A percentile compares a stretch with the other conserved stretches of the same genome.
Conservation (phyloP, 306 rosid genomes). For the Arachis hypogaea region DNA sequence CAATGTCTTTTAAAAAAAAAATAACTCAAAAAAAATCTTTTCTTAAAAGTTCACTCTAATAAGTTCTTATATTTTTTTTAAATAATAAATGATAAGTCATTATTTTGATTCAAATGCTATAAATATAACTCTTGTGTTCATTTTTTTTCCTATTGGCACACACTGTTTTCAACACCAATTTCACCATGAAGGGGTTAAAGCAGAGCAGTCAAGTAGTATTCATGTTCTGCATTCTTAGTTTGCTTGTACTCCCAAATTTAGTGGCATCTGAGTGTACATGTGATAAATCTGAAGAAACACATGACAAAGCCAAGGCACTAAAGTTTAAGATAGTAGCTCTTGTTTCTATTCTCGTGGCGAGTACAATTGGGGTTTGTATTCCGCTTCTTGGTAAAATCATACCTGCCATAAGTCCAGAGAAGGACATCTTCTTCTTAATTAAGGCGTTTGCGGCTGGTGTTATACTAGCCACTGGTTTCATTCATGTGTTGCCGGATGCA, state of each 20-base stretch:
- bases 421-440: slow-evolving; percentile 55
- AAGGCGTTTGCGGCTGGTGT: slow-evolving; percentile 88
- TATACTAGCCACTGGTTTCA: slow-evolving; percentile 73
- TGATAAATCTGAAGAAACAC: slow-evolving; percentile 5
- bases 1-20: no score
- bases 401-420: slow-evolving; percentile 64
- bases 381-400: slow-evolving; percentile 65
- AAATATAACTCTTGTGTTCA: neutral
- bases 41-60: no score
- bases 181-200: neutral
- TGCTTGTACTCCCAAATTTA: slow-evolving; percentile 24
- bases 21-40: no score
- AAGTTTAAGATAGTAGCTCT: slow-evolving; percentile 59
- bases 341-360: slow-evolving; percentile 53
- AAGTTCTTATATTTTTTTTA: no score
- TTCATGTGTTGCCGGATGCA: slow-evolving; percentile 80
- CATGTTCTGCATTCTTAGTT: neutral
- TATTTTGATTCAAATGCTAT: neutral
- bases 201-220: neutral
- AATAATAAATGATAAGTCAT: no score
- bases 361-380: slow-evolving; percentile 64
- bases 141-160: neutral
- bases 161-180: neutral
- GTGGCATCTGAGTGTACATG: slow-evolving; percentile 37
- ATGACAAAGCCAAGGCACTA: slow-evolving; percentile 41